phyloP scores from a whole-genome alignment of 1,284 basidiomycete genomes.

The Testicularia cyperi region DNA sequence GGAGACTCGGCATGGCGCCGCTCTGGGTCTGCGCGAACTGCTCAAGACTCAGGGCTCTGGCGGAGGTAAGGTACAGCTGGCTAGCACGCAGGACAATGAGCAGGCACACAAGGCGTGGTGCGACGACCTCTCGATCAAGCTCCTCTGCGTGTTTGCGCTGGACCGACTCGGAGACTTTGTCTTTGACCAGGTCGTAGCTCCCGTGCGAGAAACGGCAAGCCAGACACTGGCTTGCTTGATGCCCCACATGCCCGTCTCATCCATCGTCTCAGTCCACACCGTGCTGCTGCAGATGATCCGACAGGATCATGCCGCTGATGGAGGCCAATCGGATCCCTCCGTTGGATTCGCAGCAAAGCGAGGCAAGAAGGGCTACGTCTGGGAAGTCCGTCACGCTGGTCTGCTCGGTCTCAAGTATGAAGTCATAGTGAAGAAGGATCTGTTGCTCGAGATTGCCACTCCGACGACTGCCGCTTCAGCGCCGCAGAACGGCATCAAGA shows the following conservation, averaged over 20 bases:
- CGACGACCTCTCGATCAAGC: slow-evolving; percentile 80
- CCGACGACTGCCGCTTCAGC: slow-evolving; percentile 3
- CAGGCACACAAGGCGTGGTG: slow-evolving; percentile 77
- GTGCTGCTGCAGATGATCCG: slow-evolving; percentile 90
- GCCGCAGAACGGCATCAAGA: slow-evolving; percentile 10
- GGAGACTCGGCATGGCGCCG: slow-evolving; percentile 93
- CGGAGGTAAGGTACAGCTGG: slow-evolving; percentile 68
- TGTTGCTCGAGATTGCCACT: slow-evolving; percentile 69
- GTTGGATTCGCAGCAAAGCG: slow-evolving; percentile 61
- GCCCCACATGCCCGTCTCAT: slow-evolving; percentile 75
- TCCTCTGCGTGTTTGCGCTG: slow-evolving; percentile 87
- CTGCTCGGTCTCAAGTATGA: slow-evolving; percentile 95
- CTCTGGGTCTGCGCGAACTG: slow-evolving; percentile 85
- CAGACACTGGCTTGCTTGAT: slow-evolving; percentile 90
- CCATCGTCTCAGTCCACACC: slow-evolving; percentile 76
- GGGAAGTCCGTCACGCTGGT: slow-evolving; percentile 97
- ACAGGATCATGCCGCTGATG: slow-evolving; percentile 68
- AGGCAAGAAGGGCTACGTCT: slow-evolving; percentile 70
- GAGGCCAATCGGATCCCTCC: slow-evolving; percentile 8
- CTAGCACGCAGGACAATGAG: slow-evolving; percentile 24
- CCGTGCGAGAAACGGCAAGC: slow-evolving; percentile 92
- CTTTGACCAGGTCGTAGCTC: slow-evolving; percentile 94
- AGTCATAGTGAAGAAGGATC: slow-evolving; percentile 84
- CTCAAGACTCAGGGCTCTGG: slow-evolving; percentile 80
- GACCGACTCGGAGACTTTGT: slow-evolving; percentile 98